A percentile compares a stretch with the other conserved stretches of the same genome.
Evolutionary conservation across 176 grass and related monocot genomes (phyloP).

Genomic region (Thalia dealbata): DNA sequence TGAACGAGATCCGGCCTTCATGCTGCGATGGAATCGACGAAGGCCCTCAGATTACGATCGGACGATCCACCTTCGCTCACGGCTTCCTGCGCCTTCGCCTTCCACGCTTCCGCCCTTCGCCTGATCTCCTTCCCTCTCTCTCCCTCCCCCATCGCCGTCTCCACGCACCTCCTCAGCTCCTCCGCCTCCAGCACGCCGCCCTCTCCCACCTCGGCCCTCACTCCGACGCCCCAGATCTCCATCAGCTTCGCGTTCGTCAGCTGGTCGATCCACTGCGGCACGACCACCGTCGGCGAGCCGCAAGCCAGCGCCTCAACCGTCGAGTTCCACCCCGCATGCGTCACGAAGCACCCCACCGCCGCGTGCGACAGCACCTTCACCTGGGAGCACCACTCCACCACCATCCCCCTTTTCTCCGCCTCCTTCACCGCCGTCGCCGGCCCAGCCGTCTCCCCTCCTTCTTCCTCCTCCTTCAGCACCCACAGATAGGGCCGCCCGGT

Average conservation of each 20-base stretch:
- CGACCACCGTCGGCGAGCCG: conserved; percentile 44
- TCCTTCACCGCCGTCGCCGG: not conserved
- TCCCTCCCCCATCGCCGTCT: not conserved
- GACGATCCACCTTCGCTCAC: conserved; percentile 14
- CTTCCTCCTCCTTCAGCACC: conserved; percentile 15
- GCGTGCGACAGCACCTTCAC: conserved; percentile 39
- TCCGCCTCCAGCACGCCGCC: conserved; percentile 3
- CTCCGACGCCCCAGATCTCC: conserved; percentile 40
- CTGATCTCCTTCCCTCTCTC: conserved; percentile 17
- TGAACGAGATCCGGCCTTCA: no score
- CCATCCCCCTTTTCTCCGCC: conserved; percentile 19
- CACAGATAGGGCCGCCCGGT: conserved; percentile 32
- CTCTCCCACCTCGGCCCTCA: conserved; percentile 11
- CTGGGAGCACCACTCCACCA: conserved; percentile 34
- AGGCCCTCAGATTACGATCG: conserved; percentile 9
- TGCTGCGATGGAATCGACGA: not conserved
- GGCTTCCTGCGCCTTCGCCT: not conserved
- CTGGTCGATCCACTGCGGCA: conserved; percentile 38
- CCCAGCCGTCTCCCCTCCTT: not conserved
- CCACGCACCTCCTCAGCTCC: conserved; percentile 16
- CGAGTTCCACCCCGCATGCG: conserved; percentile 62
- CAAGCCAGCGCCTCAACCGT: conserved; percentile 34
- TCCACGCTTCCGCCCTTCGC: not conserved
- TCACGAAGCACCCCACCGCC: conserved; percentile 56
- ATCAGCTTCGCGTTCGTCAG: conserved; percentile 44